Conservation (phyloP, 2,329 filamentous ascomycete genomes). For the Mycosphaerelloides madeirae region DNA sequence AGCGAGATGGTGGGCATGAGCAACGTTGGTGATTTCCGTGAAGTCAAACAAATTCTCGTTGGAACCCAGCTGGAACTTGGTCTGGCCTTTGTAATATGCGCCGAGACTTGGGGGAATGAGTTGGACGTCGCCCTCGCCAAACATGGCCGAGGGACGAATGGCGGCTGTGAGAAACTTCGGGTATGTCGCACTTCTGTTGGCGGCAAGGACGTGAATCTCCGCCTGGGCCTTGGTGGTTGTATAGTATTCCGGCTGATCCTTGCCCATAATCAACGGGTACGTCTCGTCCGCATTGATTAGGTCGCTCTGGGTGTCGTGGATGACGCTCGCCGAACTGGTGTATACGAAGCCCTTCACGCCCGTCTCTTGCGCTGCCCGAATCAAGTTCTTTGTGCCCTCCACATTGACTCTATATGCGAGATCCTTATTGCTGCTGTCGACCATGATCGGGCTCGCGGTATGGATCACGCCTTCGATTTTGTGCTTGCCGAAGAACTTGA, state of each 20-base stretch:
- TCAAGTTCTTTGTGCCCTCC: constrained; percentile 46
- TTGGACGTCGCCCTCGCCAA: constrained; percentile 48
- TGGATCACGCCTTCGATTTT: constrained; percentile 47
- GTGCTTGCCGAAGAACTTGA: constrained; percentile 39
- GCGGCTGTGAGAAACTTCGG: constrained; percentile 46
- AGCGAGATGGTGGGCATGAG: constrained; percentile 49
- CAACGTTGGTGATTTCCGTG: constrained; percentile 50
- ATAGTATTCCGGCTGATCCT: constrained; percentile 48
- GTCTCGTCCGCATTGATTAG: constrained; percentile 48
- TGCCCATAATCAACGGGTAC: constrained; percentile 43
- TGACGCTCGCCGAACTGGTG: constrained; percentile 48
- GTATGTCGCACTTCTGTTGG: constrained; percentile 40
- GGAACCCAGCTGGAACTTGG: constrained; percentile 47
- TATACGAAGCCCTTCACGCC: constrained; percentile 52
- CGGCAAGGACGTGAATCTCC: constrained; percentile 44
- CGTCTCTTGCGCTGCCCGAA: constrained; percentile 44
- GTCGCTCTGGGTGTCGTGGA: constrained; percentile 42
- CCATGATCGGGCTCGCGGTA: constrained; percentile 45
- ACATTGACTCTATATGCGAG: constrained; percentile 50
- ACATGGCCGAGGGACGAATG: constrained; percentile 49
- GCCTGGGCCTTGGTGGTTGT: constrained; percentile 48
- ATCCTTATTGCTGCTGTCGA: constrained; percentile 32
- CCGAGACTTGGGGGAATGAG: constrained; percentile 42
- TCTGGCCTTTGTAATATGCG: constrained; percentile 45
- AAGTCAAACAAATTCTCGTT: constrained; percentile 54